Conservation (phyloP, 2,329 filamentous ascomycete species). For the Myriangium duriaei region DNA sequence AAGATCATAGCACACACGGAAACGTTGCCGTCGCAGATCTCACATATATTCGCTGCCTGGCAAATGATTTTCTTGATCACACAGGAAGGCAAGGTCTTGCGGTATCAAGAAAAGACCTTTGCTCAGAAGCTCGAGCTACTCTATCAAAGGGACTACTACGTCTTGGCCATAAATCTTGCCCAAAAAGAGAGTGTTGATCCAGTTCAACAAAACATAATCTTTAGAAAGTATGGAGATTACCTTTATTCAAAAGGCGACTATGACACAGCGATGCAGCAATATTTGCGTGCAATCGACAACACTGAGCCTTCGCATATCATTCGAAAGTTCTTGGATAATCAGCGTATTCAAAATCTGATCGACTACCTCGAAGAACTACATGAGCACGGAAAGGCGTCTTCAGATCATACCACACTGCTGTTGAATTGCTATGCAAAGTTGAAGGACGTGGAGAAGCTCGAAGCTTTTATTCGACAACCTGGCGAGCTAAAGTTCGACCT, state of each 20-base stretch:
- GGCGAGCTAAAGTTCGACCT: slow-evolving; percentile 92
- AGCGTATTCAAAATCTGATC: slow-evolving; percentile 93
- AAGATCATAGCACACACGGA: slow-evolving; percentile 85
- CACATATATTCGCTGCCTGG: slow-evolving; percentile 75
- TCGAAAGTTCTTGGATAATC: slow-evolving; percentile 91
- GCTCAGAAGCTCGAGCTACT: slow-evolving; percentile 86
- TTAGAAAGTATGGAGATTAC: slow-evolving; percentile 85
- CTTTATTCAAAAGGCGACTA: slow-evolving; percentile 92
- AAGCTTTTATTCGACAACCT: slow-evolving; percentile 91
- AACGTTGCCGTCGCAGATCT: slow-evolving; percentile 66
- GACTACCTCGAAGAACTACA: slow-evolving; percentile 95
- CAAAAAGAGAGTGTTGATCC: slow-evolving; percentile 74
- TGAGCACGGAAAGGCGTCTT: slow-evolving; percentile 82
- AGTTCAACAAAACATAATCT: slow-evolving; percentile 79
- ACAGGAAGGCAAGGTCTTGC: slow-evolving; percentile 79
- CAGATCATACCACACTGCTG: slow-evolving; percentile 87
- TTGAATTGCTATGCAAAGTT: slow-evolving; percentile 97
- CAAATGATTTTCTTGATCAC: slow-evolving; percentile 83
- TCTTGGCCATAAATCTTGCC: slow-evolving; percentile 81
- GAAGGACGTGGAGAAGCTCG: slow-evolving; percentile 91
- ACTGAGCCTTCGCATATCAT: slow-evolving; percentile 96
- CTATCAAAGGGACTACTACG: slow-evolving; percentile 86
- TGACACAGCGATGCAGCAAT: slow-evolving; percentile 98
- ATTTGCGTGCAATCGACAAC: slow-evolving; percentile 87
- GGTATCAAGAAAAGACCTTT: slow-evolving; percentile 81